A percentile compares a stretch with the other conserved stretches of the same genome.
These are phyloP conservation scores for Chytridiales sp. DNA, from an alignment of 371 early-diverging fungal genomes.

Conservation along the genomic window DNA sequence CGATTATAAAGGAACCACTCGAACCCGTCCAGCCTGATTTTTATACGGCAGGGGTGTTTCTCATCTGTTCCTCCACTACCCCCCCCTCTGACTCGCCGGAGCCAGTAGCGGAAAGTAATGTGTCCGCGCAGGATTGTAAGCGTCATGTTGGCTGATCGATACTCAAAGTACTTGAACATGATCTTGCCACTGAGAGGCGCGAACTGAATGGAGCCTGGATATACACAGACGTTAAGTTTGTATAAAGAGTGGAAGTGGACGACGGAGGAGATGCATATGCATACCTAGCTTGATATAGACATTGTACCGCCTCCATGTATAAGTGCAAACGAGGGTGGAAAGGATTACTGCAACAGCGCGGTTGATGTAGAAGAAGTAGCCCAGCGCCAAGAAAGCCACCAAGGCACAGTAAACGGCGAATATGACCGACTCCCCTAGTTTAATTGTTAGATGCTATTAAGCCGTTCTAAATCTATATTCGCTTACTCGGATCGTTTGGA, in stretches of 20 bases:
- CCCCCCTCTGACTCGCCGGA: slow-evolving; percentile 61
- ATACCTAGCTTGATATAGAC: slow-evolving; percentile 75
- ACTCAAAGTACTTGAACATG: slow-evolving; percentile 60
- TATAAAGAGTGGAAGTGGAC: no score
- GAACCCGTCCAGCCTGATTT: slow-evolving; percentile 72
- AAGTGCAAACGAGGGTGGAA: slow-evolving; percentile 64
- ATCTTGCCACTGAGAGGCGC: slow-evolving; percentile 76
- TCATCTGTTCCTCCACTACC: not conserved
- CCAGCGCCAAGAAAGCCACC: slow-evolving; percentile 67
- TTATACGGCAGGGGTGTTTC: slow-evolving; percentile 58
- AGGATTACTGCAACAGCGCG: slow-evolving; percentile 65
- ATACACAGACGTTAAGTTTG: no score
- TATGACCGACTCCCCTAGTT: no score
- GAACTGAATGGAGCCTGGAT: slow-evolving; percentile 73
- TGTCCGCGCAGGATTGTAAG: slow-evolving; percentile 75
- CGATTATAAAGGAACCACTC: slow-evolving; percentile 86
- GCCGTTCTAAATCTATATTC: no score
- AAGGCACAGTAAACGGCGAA: slow-evolving; percentile 70
- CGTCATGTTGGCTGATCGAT: slow-evolving; percentile 65
- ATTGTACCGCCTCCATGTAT: slow-evolving; percentile 69
- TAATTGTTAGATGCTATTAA: no score
- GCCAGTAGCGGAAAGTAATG: slow-evolving; percentile 77
- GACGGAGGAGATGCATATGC: not conserved
- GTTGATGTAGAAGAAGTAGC: slow-evolving; percentile 77
- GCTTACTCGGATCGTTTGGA: no score